Percentiles rank a stretch among this genome's conserved stretches.
Evolutionary conservation across 345 rosid genomes (phyloP).

Genomic region (Geranium brycei): DNA sequence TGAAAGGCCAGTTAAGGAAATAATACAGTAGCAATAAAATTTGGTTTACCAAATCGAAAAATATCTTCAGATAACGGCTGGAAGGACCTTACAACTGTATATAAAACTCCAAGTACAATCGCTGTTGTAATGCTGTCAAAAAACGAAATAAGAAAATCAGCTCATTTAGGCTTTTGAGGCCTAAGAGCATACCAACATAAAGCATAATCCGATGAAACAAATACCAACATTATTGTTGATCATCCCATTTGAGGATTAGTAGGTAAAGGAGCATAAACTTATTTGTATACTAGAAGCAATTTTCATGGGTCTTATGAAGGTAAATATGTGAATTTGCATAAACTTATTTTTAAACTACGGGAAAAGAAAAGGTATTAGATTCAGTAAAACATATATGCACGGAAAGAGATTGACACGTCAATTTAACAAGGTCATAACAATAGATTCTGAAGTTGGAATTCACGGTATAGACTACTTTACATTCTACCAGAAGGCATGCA

Average conservation of each 20-base stretch:
- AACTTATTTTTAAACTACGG: too few species aligned
- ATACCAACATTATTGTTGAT: too few species aligned
- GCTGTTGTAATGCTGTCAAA: conserved; percentile 65
- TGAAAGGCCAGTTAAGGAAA: background rate
- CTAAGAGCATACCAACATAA: background rate
- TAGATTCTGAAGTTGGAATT: background rate
- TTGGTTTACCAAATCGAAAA: conserved; percentile 53
- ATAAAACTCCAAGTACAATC: conserved; percentile 60
- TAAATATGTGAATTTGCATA: too few species aligned
- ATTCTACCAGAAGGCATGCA: too few species aligned
- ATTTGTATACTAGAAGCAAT: too few species aligned
- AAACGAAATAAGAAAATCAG: conserved; percentile 12
- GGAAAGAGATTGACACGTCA: background rate
- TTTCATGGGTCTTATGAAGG: too few species aligned
- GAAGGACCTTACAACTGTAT: conserved; percentile 45
- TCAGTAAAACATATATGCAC: background rate
- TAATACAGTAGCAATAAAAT: background rate
- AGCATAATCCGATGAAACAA: background rate
- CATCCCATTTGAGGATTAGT: too few species aligned
- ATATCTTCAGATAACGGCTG: conserved; percentile 76
- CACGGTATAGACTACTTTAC: too few species aligned
- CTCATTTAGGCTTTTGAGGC: background rate
- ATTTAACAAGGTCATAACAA: background rate
- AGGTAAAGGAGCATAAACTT: too few species aligned
- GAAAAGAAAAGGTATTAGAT: too few species aligned